Evolutionary conservation across 139 green algal species (phyloP), one percentile per base, ranked within the genome.

Genomic region (Chlorella sp.): DNA sequence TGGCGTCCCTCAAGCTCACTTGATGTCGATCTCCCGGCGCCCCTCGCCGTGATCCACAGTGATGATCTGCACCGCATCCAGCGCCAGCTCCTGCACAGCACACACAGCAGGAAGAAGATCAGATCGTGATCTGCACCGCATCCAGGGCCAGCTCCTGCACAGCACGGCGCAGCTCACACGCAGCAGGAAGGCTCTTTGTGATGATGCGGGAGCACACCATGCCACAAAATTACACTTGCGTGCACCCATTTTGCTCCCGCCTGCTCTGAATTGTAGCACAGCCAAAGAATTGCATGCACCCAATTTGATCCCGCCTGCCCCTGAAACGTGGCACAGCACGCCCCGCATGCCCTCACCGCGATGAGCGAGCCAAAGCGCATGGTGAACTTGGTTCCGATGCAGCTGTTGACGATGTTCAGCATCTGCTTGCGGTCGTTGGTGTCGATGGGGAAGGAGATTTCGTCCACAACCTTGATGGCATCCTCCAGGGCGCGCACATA

Each of bases 341-440:
- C 12, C 83, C 21, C 84, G 21, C 66, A 24, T 24, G 34, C 21
- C 86, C 94, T 32, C 86, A 97, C 95, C 91, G 97, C 94, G 92
- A 99, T 98, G 64, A 99, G 94, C 2, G 90, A 94, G 42, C 98
- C 98, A 83, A 99, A 99, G 26, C 97, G 94, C 61, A 93, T 93
- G 26, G 98, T 99, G 95, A 99, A 99, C 93, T 99, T 99, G 42
- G 98, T 99, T 64, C 97, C 98, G 36, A 99, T 98, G 93, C 96
- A 99, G 91, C 90, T 97, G 92, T 97, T 95, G 28, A 99, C 95
- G 36, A 99, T 98, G 42, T 99, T 99, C 21, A 99, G 92, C 96
- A 99, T 99, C 87, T 97, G 87, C 9, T 95, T 73, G n/a, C 94
- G 88, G 92, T 99, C 90, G 75, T 96, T 92, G 32, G 92, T 94